A percentile compares a stretch with the other conserved stretches of the same genome.
Conservation (phyloP, 2,329 filamentous ascomycete genomes). For the Plenodomus tracheiphilus region DNA sequence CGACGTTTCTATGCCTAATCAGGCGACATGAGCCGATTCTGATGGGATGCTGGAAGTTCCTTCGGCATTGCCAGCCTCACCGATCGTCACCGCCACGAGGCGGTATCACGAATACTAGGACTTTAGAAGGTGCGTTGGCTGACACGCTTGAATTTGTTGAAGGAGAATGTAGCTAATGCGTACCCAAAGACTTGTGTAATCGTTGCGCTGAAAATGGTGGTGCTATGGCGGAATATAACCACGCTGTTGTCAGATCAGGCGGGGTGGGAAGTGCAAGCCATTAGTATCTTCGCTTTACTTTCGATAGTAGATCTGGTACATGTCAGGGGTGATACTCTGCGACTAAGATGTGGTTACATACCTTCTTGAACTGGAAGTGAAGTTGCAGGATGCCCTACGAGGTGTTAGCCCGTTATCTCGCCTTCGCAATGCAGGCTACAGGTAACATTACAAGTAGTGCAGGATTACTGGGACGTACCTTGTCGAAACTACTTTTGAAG, state of each 20-base stretch:
- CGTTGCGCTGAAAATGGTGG: conserved; percentile 1
- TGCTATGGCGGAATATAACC: background rate
- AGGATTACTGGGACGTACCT: conserved; percentile 60
- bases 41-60: conserved; percentile 2
- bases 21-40: background rate
- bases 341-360: conserved; percentile 46
- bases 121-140: background rate
- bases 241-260: background rate
- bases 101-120: conserved; percentile 7
- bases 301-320: conserved; percentile 51
- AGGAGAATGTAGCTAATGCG: conserved; percentile 3
- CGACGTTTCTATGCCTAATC: conserved; percentile 4
- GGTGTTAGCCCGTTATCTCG: conserved; percentile 30
- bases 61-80: conserved; percentile 4
- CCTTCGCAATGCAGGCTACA: background rate
- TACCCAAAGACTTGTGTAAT: conserved; percentile 3
- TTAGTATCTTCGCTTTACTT: conserved; percentile 36
- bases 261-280: conserved; percentile 1
- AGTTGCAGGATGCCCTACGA: conserved; percentile 86
- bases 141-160: background rate
- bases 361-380: conserved; percentile 99
- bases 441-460: background rate
- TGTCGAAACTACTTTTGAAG: conserved; percentile 96
- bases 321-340: conserved; percentile 22
- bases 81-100: conserved; percentile 14